Evolutionary conservation across 2,329 filamentous ascomycete species (phyloP).

Genomic region (Neonectria coccinea): DNA sequence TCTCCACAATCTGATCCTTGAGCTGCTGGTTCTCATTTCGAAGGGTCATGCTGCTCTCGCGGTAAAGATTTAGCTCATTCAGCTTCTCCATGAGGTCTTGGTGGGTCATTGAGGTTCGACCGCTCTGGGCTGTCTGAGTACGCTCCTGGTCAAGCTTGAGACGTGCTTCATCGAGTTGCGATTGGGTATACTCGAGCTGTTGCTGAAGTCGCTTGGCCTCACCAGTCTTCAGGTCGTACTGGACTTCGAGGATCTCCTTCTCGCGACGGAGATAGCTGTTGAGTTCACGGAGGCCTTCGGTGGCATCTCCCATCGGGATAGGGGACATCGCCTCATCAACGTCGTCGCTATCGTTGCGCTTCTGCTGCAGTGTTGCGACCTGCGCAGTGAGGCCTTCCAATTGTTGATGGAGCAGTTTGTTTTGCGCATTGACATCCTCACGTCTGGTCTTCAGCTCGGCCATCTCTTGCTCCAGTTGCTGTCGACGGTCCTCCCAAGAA

Average conservation of each 20-base stretch:
- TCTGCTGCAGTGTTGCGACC: conserved; percentile 83
- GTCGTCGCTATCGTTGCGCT: conserved; percentile 66
- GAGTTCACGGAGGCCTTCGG: conserved; percentile 87
- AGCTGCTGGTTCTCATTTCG: conserved; percentile 87
- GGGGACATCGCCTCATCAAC: conserved; percentile 66
- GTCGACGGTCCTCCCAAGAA: conserved; percentile 87
- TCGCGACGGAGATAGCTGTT: conserved; percentile 92
- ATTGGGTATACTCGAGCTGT: conserved; percentile 87
- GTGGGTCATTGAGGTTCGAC: conserved; percentile 80
- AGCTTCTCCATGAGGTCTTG: conserved; percentile 94
- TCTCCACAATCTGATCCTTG: conserved; percentile 80
- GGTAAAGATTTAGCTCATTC: conserved; percentile 94
- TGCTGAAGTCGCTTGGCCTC: conserved; percentile 91
- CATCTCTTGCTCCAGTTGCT: conserved; percentile 86
- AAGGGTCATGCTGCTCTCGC: conserved; percentile 92
- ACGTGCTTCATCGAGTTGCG: conserved; percentile 88
- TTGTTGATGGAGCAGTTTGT: conserved; percentile 89
- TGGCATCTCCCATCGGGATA: conserved; percentile 66
- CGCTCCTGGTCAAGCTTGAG: conserved; percentile 93
- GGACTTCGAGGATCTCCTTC: conserved; percentile 98
- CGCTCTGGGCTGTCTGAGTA: conserved; percentile 77
- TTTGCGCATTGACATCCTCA: conserved; percentile 88
- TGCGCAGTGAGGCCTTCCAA: conserved; percentile 86
- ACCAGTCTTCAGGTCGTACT: conserved; percentile 88
- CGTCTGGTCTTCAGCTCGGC: conserved; percentile 80